Conservation (phyloP, 2,329 filamentous ascomycete species). For the Diaporthe vaccinii region DNA sequence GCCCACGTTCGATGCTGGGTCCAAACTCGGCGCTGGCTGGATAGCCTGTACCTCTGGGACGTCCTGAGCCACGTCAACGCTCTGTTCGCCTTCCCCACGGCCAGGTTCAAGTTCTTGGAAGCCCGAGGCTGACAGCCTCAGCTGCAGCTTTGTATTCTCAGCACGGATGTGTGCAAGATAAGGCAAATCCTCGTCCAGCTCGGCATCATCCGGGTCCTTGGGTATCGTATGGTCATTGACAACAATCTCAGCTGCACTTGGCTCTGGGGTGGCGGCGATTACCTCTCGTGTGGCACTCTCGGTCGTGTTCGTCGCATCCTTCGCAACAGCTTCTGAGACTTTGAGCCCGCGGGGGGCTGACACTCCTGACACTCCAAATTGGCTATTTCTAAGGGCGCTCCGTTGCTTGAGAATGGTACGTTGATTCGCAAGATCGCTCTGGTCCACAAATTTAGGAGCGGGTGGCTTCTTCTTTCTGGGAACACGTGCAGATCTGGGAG, state of each 20-base stretch:
- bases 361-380: slow-evolving; percentile 14
- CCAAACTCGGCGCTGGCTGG: too few relatives aligned
- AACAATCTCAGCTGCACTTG: neutral
- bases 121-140: neutral
- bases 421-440: slow-evolving; percentile 22
- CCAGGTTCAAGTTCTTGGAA: neutral
- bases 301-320: slow-evolving; percentile 29
- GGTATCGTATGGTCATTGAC: neutral
- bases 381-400: slow-evolving; percentile 15
- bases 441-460: neutral
- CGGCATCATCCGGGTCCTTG: neutral
- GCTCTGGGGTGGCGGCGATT: neutral
- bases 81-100: neutral
- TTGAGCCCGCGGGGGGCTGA: slow-evolving; percentile 36
- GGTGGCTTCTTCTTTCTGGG: slow-evolving; percentile 25
- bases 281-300: neutral
- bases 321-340: slow-evolving; percentile 37
- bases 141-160: slow-evolving; percentile 8
- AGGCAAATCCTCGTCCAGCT: slow-evolving; percentile 36
- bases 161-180: slow-evolving; percentile 39
- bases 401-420: slow-evolving; percentile 39
- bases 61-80: neutral
- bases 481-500: neutral
- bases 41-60: neutral
- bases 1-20: neutral